Percentiles rank a stretch among this genome's conserved stretches.
Evolutionary conservation across 805 yeast genomes (phyloP).

Genomic region (Debaryomyces hansenii): DNA sequence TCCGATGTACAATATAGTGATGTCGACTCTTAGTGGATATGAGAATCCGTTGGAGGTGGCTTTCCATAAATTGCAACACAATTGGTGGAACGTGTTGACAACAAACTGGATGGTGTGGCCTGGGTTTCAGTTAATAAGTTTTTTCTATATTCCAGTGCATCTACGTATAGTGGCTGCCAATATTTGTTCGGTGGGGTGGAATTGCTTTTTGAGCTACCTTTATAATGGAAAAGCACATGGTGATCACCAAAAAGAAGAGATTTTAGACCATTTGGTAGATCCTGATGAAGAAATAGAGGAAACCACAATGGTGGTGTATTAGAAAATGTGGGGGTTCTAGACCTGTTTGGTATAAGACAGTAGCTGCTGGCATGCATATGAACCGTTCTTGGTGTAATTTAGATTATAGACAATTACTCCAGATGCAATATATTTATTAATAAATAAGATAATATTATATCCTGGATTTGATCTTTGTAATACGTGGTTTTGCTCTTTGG

Average conservation of each 20-base stretch:
- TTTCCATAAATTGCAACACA: slow-evolving; percentile 29
- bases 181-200: slow-evolving; percentile 44
- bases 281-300: slow-evolving; percentile 37
- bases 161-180: slow-evolving; percentile 37
- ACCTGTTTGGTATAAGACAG: no score
- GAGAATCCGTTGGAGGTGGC: slow-evolving; percentile 34
- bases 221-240: slow-evolving; percentile 48
- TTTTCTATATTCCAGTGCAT: slow-evolving; percentile 40
- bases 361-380: no score
- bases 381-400: no score
- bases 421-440: no score
- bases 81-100: slow-evolving; percentile 42
- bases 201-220: slow-evolving; percentile 40
- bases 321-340: background rate
- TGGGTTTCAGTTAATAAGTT: slow-evolving; percentile 35
- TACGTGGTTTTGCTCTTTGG: no score
- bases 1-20: slow-evolving; percentile 41
- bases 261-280: slow-evolving; percentile 39
- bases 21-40: slow-evolving; percentile 37
- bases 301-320: slow-evolving; percentile 31
- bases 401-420: no score
- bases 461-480: no score
- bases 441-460: no score
- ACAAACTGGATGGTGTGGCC: slow-evolving; percentile 48
- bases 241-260: slow-evolving; percentile 29